phyloP scores from a whole-genome alignment of 768 basidiomycete species.

The Chalciporus piperatus region DNA sequence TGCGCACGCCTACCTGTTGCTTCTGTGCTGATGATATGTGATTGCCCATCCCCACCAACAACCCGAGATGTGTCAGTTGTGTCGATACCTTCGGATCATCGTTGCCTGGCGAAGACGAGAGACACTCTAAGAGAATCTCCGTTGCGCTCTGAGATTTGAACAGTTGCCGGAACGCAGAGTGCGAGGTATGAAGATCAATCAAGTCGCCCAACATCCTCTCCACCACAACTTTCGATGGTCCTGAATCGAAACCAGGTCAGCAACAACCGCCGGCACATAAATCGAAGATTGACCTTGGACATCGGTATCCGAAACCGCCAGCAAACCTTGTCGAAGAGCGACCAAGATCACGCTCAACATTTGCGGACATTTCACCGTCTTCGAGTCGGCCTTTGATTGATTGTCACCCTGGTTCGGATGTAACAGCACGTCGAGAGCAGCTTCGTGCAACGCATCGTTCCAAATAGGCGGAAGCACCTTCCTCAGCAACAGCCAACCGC shows the following conservation, averaged over 20 bases:
- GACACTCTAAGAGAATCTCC: slow-evolving; percentile 63
- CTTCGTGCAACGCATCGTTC: slow-evolving; percentile 63
- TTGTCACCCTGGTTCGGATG: slow-evolving; percentile 35
- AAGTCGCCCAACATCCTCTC: slow-evolving; percentile 58
- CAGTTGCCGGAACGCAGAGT: slow-evolving; percentile 62
- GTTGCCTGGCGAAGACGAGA: slow-evolving; percentile 41
- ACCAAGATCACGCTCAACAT: slow-evolving; percentile 72
- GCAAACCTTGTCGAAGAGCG: slow-evolving; percentile 59
- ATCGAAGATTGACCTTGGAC: slow-evolving; percentile 11
- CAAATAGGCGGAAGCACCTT: slow-evolving; percentile 65
- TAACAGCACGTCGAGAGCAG: slow-evolving; percentile 67
- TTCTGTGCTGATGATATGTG: slow-evolving; percentile 64
- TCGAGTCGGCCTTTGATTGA: background rate
- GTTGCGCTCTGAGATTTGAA: slow-evolving; percentile 74
- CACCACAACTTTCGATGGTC: slow-evolving; percentile 18
- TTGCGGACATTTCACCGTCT: slow-evolving; percentile 54
- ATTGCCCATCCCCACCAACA: slow-evolving; percentile 65
- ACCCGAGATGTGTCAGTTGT: slow-evolving; percentile 67
- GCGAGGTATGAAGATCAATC: slow-evolving; percentile 64
- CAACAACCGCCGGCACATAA: background rate
- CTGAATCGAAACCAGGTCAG: slow-evolving; percentile 10
- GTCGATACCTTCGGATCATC: slow-evolving; percentile 43
- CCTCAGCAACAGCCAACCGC: slow-evolving; percentile 79
- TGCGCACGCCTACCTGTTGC: slow-evolving; percentile 53
- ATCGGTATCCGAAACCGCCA: slow-evolving; percentile 26